Conservation (phyloP, 2,329 filamentous ascomycete species). For the Tolypocladium inflatum region DNA sequence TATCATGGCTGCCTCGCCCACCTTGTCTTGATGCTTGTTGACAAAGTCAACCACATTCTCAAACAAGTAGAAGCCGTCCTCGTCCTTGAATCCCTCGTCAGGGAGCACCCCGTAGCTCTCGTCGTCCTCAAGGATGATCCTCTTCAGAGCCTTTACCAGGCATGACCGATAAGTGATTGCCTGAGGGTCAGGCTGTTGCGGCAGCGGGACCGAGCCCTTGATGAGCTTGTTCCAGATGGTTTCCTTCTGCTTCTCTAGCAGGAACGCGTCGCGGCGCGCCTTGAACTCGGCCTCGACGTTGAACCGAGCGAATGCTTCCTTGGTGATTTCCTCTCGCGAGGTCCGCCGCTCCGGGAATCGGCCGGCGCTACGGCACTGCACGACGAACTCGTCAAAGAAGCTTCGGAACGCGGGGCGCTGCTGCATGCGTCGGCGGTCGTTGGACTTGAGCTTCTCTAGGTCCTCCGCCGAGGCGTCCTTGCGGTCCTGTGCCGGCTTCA, state of each 20-base stretch:
- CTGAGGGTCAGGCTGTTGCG: slow-evolving; percentile 12
- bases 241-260: slow-evolving; percentile 27
- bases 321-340: slow-evolving; percentile 35
- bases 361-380: slow-evolving; percentile 32
- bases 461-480: slow-evolving; percentile 12
- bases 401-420: slow-evolving; percentile 46
- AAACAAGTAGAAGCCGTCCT: slow-evolving; percentile 33
- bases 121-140: slow-evolving; percentile 38
- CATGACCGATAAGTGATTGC: slow-evolving; percentile 20
- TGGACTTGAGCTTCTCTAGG: slow-evolving; percentile 32
- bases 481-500: slow-evolving; percentile 8
- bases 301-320: slow-evolving; percentile 45
- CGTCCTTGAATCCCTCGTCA: slow-evolving; percentile 17
- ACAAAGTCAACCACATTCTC: slow-evolving; percentile 34
- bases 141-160: slow-evolving; percentile 34
- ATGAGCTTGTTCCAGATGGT: slow-evolving; percentile 37
- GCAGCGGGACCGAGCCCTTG: slow-evolving; percentile 19
- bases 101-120: slow-evolving; percentile 24
- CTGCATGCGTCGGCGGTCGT: slow-evolving; percentile 47
- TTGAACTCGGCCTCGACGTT: slow-evolving; percentile 33
- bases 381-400: slow-evolving; percentile 58
- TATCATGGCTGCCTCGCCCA: slow-evolving; percentile 24
- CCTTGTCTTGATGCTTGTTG: slow-evolving; percentile 21
- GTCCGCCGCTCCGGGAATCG: slow-evolving; percentile 18
- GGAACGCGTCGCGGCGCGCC: slow-evolving; percentile 29